Base-by-base conservation (phyloP, 495 filamentous ascomycete species). In the Aeminium ludgeri region DNA sequence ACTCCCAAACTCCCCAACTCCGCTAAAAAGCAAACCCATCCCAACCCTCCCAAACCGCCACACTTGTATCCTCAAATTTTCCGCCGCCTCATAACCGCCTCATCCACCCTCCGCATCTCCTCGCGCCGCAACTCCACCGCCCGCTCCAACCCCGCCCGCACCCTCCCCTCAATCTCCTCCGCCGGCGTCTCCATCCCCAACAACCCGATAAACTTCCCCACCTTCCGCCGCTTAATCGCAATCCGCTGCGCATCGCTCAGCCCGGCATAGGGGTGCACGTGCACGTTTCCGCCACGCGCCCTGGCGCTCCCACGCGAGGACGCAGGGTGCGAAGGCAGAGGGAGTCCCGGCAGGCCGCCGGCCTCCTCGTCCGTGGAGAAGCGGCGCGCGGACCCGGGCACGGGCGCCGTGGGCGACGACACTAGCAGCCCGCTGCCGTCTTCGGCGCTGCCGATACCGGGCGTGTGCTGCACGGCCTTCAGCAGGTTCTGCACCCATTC, bases 201-300 rank as follows among this genome's bases (percentile, higher is more conserved):
- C 39, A 64, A 36, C n/a, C 61, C 61, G 34, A 61, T 55, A 41
- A 64, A 64, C 44, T 53, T 51, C 3, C 60, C 61, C 27, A 64
- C 55, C 52, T 59, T 63, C 28, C 61, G 20, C 45, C 59, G 51
- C 53, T 62, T 63, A 20, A 59, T 52, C 45, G 40, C 39, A 12
- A 57, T 29, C 41, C 51, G 38, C 28, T 56, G 50, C 20, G 43
- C 41, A 5, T 49, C 45, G 10, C 17, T 48, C 27, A 60, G 36
- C 10, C 39, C 36, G 8, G 40, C 49, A 30, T 50, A 50, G 2
- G 39, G 33, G 15, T 45, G 3, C 16, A 13, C 20, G n/a, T n/a
- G n/a, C n/a, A n/a, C n/a, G n/a, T n/a, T n/a, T n/a, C n/a, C n/a
- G n/a, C n/a, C n/a, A n/a, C n/a, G n/a, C n/a, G n/a, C n/a, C n/a